Conservation (phyloP, 2,329 filamentous ascomycete genomes). For the Alternaria arbusti region DNA sequence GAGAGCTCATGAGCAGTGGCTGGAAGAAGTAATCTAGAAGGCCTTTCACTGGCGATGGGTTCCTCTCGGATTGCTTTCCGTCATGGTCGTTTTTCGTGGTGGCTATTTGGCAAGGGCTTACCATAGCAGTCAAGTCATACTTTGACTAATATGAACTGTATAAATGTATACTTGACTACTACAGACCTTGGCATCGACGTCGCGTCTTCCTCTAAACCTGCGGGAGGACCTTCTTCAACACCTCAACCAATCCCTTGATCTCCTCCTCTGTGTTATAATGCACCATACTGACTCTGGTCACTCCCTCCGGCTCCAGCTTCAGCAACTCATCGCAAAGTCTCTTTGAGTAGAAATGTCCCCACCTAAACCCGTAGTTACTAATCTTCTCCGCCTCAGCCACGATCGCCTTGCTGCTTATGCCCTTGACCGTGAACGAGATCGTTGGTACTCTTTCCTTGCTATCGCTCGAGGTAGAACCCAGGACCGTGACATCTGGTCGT, state of each 20-base stretch:
- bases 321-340: conserved; percentile 66
- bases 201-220: neutral
- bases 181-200: neutral
- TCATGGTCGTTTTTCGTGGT: neutral
- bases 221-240: conserved; percentile 59
- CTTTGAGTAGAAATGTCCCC: conserved; percentile 73
- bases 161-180: neutral
- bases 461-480: conserved; percentile 61
- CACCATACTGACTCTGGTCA: conserved; percentile 73
- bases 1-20: neutral
- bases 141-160: neutral
- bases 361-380: conserved; percentile 67
- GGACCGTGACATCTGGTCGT: conserved; percentile 62
- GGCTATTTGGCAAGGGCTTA: neutral
- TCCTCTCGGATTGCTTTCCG: neutral
- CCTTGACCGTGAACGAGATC: conserved; percentile 70
- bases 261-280: conserved; percentile 76
- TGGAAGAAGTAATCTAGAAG: neutral
- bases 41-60: neutral
- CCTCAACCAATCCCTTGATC: conserved; percentile 59
- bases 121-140: neutral
- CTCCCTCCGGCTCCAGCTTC: conserved; percentile 64
- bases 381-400: conserved; percentile 68
- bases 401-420: conserved; percentile 61
- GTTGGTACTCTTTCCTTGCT: conserved; percentile 64